Evolutionary conservation across 148 eudicot genomes (phyloP).

Genomic region (Linanthus parryae): DNA sequence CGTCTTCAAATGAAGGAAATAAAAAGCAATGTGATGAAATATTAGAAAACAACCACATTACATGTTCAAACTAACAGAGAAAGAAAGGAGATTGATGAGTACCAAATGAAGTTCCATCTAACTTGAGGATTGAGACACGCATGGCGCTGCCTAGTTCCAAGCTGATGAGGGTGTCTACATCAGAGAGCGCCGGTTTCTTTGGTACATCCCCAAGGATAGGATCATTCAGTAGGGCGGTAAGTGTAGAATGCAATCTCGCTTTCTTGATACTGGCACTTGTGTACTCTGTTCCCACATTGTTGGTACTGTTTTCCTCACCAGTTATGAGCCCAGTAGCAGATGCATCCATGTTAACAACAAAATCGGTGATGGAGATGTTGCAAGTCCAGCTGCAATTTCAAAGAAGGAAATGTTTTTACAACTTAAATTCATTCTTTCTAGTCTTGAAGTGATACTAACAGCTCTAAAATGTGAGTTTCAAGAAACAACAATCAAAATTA

Average conservation of each 20-base stretch:
- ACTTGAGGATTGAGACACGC: conserved; percentile 77
- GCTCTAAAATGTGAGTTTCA: no score
- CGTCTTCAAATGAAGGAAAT: conserved; percentile 40
- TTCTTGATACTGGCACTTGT: conserved; percentile 46
- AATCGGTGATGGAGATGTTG: background rate
- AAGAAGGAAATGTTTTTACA: background rate
- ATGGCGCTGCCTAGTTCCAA: conserved; percentile 96
- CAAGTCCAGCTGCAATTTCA: conserved; percentile 1
- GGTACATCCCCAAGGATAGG: conserved; percentile 81
- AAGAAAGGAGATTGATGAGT: conserved; percentile 6
- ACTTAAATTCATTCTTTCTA: no score
- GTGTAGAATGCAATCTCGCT: conserved; percentile 58
- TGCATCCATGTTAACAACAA: conserved; percentile 14
- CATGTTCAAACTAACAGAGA: conserved; percentile 27
- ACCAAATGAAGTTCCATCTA: conserved; percentile 77
- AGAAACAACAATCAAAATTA: no score
- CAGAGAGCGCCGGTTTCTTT: conserved; percentile 61
- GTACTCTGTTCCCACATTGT: conserved; percentile 31
- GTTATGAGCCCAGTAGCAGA: background rate
- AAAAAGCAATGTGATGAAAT: background rate
- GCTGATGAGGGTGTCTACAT: conserved; percentile 78
- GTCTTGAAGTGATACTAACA: no score
- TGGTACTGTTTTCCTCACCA: conserved; percentile 7
- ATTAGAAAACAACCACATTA: background rate
- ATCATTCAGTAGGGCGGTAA: conserved; percentile 62